Evolutionary conservation across 331 rosid species (phyloP), one percentile per base, ranked within the genome.

Genomic region (Stylosanthes scabra): DNA sequence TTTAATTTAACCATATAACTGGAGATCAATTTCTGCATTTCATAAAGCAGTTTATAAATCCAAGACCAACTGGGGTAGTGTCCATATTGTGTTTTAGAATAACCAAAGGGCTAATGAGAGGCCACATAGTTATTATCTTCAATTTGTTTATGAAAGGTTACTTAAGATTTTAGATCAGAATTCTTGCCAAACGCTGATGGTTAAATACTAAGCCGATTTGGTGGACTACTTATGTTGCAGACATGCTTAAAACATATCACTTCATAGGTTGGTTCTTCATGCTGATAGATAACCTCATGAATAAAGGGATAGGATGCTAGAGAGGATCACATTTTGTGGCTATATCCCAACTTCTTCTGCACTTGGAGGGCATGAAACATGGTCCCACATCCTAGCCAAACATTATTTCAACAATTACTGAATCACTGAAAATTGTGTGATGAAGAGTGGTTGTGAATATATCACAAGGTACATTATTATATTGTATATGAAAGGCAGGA

Each of bases 211-310:
- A 15, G 56, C 58, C 41, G n/a, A 28, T 42, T 40, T 12, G 39
- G 11, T 51, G 61, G 61, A 7, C 34, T 50, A 34, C 9, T 16
- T 11, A 37, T 52, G 74, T 68, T 20, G 27, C 59, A 71, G 59
- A 58, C 76, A 71, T 29, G 47, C 59, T 45, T 10, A 44, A 45
- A 47, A 45, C 76, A 71, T 58, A 70, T 59, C 63, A 45, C 34
- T n/a, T n/a, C n/a, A 14, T 71, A 40, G 34, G 11, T 9, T 71
- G 34, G 11, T n/a, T 71, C 20, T 28, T 71, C 47, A 45, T 58
- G 12, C 8, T 34, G 39, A 34, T 34, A n/a, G 7, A 10, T 64
- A 31, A 29, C n/a, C 10, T 42, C 14, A n/a, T 59, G 12, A 45
- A 68, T 54, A 25, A 16, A 25, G 47, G 45, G 11, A 54, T 60